Conservation (phyloP, 345 rosid species). For the Citrus unshiu region DNA sequence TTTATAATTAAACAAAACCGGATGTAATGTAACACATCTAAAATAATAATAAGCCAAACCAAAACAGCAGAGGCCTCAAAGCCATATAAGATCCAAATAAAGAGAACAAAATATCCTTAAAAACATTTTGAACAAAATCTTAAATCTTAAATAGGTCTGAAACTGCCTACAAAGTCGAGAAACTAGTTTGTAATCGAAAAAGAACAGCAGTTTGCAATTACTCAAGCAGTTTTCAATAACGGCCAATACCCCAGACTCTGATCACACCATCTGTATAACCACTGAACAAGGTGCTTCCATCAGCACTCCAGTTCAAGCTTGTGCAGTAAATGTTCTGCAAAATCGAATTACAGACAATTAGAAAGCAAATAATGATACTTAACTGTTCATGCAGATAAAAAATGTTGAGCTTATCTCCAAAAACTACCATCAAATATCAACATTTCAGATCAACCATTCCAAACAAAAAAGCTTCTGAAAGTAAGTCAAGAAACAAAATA, state of each 20-base stretch:
- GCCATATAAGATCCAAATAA: slow-evolving; percentile 12
- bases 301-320: slow-evolving; percentile 85
- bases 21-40: neutral
- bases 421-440: neutral
- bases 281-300: slow-evolving; percentile 92
- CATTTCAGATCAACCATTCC: neutral
- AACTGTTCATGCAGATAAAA: neutral
- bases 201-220: neutral
- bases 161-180: slow-evolving; percentile 9
- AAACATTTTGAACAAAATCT: slow-evolving; percentile 7
- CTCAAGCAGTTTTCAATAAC: slow-evolving; percentile 35
- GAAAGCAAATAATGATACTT: neutral
- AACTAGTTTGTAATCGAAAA: neutral
- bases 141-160: slow-evolving; percentile 18
- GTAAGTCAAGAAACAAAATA: too few relatives aligned
- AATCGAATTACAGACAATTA: neutral
- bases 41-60: slow-evolving; percentile 10
- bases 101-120: slow-evolving; percentile 14
- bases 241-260: slow-evolving; percentile 96
- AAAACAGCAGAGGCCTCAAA: slow-evolving; percentile 19
- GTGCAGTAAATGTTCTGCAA: slow-evolving; percentile 87
- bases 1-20: neutral
- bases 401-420: neutral
- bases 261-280: slow-evolving; percentile 95
- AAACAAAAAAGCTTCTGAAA: neutral